These are phyloP conservation scores for Licmophora abbreviata DNA, from an alignment of 108 stramenopile genomes.

Conservation along the genomic window DNA sequence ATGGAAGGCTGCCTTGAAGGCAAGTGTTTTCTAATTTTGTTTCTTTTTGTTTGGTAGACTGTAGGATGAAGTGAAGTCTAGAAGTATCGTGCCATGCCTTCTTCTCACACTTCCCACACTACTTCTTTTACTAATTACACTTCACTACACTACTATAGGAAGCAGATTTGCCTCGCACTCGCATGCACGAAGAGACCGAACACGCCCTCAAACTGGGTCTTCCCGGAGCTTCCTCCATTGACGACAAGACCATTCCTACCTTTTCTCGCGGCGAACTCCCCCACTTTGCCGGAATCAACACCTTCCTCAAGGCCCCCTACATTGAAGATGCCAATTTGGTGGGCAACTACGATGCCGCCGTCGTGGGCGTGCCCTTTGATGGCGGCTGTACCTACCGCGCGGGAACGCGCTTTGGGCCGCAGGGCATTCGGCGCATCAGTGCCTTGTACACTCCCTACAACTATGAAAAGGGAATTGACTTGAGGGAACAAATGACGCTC, in stretches of 20 bases:
- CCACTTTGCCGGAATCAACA: conserved; percentile 82
- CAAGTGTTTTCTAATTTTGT: conserved; percentile 12
- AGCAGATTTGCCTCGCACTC: conserved; percentile 52
- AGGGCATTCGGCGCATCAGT: conserved; percentile 71
- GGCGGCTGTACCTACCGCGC: conserved; percentile 77
- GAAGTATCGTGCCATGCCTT: background rate
- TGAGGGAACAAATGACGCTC: conserved; percentile 75
- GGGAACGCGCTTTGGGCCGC: conserved; percentile 77
- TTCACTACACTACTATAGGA: conserved; percentile 24
- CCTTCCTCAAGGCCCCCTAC: conserved; percentile 79
- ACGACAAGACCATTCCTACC: conserved; percentile 71
- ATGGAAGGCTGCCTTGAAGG: conserved; percentile 67
- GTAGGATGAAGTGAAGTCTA: background rate
- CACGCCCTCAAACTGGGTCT: conserved; percentile 46
- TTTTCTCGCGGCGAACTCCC: conserved; percentile 73
- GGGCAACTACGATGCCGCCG: conserved; percentile 60
- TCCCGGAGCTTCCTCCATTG: conserved; percentile 69
- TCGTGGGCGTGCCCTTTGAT: conserved; percentile 80
- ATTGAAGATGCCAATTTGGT: conserved; percentile 53
- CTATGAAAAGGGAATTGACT: conserved; percentile 77
- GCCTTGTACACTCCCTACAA: conserved; percentile 80
- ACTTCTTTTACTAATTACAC: background rate
- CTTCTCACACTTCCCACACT: background rate
- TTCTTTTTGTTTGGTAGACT: too few relatives aligned
- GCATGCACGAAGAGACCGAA: conserved; percentile 36